phyloP scores from a whole-genome alignment of 2,329 filamentous ascomycete genomes.

The Aureobasidium sp. region DNA sequence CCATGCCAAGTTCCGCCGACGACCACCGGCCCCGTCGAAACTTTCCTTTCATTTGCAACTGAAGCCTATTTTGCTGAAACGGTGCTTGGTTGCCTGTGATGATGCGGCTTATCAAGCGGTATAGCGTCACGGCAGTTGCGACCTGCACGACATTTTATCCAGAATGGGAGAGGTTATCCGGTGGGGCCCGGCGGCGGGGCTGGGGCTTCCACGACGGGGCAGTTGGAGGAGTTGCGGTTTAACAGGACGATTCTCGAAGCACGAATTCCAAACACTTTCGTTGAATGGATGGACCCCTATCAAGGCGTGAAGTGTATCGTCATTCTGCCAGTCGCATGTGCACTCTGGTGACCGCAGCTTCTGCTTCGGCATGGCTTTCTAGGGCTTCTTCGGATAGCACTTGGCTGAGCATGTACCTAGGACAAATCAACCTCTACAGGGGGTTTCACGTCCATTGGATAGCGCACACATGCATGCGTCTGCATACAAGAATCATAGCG shows the following conservation, averaged over 20 bases:
- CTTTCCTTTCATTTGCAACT: neutral
- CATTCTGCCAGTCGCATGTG: neutral
- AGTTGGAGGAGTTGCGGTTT: neutral
- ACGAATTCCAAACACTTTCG: neutral
- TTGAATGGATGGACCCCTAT: neutral
- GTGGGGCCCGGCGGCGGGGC: neutral
- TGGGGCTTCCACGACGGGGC: neutral
- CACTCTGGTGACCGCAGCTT: neutral
- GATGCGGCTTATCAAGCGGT: neutral
- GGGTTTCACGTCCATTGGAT: too few species aligned
- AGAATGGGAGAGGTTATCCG: neutral
- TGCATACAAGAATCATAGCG: too few species aligned
- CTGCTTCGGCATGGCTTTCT: neutral
- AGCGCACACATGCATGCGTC: too few species aligned
- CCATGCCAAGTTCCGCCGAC: neutral
- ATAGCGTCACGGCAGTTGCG: neutral
- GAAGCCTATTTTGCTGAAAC: neutral
- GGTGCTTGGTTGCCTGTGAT: neutral
- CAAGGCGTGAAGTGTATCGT: neutral
- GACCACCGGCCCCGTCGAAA: neutral
- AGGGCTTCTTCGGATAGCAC: neutral
- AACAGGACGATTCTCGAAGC: neutral
- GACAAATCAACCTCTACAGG: neutral
- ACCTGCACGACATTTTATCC: neutral
- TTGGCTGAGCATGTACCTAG: neutral